Evolutionary conservation across 2,329 filamentous ascomycete species (phyloP).

Genomic region (Cladosporium sp.): DNA sequence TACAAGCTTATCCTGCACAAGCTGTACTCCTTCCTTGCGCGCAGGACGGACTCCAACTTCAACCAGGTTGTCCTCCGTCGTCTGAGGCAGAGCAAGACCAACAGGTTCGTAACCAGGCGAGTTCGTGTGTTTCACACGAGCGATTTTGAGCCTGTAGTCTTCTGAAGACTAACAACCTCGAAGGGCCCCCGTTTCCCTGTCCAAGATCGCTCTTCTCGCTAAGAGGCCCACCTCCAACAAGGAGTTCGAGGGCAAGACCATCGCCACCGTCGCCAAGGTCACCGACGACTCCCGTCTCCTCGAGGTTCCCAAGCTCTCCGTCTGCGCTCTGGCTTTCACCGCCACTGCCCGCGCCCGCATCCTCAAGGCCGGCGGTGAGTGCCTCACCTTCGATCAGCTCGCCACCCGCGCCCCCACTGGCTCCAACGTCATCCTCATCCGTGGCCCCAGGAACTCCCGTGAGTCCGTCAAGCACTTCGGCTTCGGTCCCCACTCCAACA

Average conservation of each 20-base stretch:
- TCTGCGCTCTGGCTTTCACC: slow-evolving; percentile 95
- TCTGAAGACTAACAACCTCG: slow-evolving; percentile 17
- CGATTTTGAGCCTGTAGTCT: slow-evolving; percentile 10
- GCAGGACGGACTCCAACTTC: slow-evolving; percentile 91
- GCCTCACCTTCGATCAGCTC: slow-evolving; percentile 93
- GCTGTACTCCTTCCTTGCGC: slow-evolving; percentile 37
- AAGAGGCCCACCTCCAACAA: slow-evolving; percentile 48
- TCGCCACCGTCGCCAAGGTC: slow-evolving; percentile 91
- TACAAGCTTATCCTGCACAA: slow-evolving; percentile 63
- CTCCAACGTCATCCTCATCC: slow-evolving; percentile 92
- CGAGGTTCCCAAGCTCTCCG: slow-evolving; percentile 82
- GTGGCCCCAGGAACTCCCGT: slow-evolving; percentile 95
- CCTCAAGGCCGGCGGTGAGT: slow-evolving; percentile 86
- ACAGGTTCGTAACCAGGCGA: slow-evolving; percentile 52
- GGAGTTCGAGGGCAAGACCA: slow-evolving; percentile 69
- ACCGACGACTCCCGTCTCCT: slow-evolving; percentile 97
- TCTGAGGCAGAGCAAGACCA: slow-evolving; percentile 98
- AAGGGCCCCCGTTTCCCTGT: slow-evolving; percentile 79
- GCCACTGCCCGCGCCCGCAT: slow-evolving; percentile 93
- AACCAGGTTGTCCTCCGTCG: slow-evolving; percentile 98
- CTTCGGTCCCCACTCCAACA: slow-evolving; percentile 95
- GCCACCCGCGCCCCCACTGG: slow-evolving; percentile 92
- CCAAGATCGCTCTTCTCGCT: slow-evolving; percentile 68
- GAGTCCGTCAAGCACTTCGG: slow-evolving; percentile 99
- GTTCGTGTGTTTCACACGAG: background rate